phyloP scores from a whole-genome alignment of 2,329 filamentous ascomycete species.

The Cytospora piceicola region DNA sequence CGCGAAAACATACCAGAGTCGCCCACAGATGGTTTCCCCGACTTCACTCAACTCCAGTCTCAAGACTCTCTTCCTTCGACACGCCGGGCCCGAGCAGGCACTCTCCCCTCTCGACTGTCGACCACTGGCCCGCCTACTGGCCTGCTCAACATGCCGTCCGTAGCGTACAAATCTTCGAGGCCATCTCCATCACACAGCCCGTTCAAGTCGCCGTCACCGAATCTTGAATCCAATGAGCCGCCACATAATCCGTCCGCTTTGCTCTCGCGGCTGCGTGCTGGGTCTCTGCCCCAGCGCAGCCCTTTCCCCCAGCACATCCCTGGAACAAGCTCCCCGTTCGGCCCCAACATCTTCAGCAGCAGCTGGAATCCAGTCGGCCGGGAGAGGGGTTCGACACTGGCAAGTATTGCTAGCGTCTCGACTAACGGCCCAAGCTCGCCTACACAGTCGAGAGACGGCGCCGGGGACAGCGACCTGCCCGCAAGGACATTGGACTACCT shows the following conservation, averaged over 20 bases:
- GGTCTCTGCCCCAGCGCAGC: slow-evolving; percentile 89
- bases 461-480: slow-evolving; percentile 82
- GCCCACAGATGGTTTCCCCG: slow-evolving; percentile 92
- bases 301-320: slow-evolving; percentile 64
- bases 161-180: slow-evolving; percentile 77
- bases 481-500: slow-evolving; percentile 94
- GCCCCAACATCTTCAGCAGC: slow-evolving; percentile 85
- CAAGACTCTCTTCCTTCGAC: slow-evolving; percentile 69
- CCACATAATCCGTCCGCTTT: slow-evolving; percentile 68
- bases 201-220: slow-evolving; percentile 71
- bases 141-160: slow-evolving; percentile 57
- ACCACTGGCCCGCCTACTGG: slow-evolving; percentile 68
- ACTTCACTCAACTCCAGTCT: slow-evolving; percentile 75
- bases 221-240: slow-evolving; percentile 52
- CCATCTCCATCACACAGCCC: slow-evolving; percentile 86
- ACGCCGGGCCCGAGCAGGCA: slow-evolving; percentile 86
- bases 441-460: slow-evolving; percentile 80
- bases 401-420: slow-evolving; percentile 79
- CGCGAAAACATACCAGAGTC: slow-evolving; percentile 98
- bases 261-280: slow-evolving; percentile 83
- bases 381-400: slow-evolving; percentile 84
- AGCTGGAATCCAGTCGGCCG: slow-evolving; percentile 80
- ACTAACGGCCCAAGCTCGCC: slow-evolving; percentile 91
- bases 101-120: slow-evolving; percentile 92
- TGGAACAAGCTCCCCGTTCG: slow-evolving; percentile 71